Evolutionary conservation across 2,329 filamentous ascomycete species (phyloP), one percentile per base, ranked within the genome.

Genomic region (Emericellopsis cladophorae): DNA sequence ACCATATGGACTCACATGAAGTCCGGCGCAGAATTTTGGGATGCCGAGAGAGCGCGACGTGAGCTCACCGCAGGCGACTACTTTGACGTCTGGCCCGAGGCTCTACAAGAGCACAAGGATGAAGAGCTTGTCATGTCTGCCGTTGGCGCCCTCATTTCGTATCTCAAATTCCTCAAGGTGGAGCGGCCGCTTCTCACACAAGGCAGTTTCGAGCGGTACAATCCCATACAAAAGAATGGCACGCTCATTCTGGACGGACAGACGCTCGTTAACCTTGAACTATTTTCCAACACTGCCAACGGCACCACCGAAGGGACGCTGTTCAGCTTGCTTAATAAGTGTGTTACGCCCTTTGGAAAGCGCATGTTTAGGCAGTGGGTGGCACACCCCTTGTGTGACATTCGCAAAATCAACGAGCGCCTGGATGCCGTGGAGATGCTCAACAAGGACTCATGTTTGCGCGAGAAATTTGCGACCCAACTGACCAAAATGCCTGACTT

Each of bases 1-100:
- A 96, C 90, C 0, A 82, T 96, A 48, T 96, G 90, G 90, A 98
- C 95, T 51, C 76, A 90, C 50, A 65, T 95, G 43, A 96, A 95
- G 59, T 74, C 89, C 0, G 79, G 72, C 1, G 81, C 81, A 32
- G 92, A 98, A 54, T 98, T 98, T 54, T 92, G 89, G 85, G 79
- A 86, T 43, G 84, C 85, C 0, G 85, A 95, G 43, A 76, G 79
- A 36, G 83, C 89, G 0, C 71, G 84, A 24, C 81, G 85, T 37
- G 92, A 95, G 56, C 74, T 98, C 31, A 79, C 83, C 49, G 79
- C 73, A 23, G 80, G 79, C 48, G 79, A 76, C 7, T 96, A 96
- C 60, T 98, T 95, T 52, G 64, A 74, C 18, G 68, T 67, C 1
- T 96, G 90, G 92, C 92, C 92, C 0, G 66, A 79, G 47, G 74